Evolutionary conservation across 176 grass and related monocot genomes (phyloP).

Genomic region (Chloris gayana): DNA sequence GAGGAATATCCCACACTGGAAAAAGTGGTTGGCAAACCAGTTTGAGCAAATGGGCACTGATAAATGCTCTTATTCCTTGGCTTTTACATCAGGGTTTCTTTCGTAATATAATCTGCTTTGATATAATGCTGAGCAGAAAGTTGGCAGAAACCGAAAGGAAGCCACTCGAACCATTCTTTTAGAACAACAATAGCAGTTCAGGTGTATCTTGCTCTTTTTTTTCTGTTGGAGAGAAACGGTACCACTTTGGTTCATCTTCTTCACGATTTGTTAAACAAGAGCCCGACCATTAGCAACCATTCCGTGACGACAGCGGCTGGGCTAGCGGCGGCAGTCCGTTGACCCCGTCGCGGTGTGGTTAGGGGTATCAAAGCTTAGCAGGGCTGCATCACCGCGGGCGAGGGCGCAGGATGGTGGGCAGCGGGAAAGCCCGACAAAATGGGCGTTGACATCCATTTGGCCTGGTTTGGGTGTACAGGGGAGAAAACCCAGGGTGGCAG

Average conservation of each 20-base stretch:
- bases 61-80: background rate
- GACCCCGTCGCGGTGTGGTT: too few species aligned
- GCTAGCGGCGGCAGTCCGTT: too few species aligned
- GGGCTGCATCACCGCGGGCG: too few species aligned
- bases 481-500: too few species aligned
- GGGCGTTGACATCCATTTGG: too few species aligned
- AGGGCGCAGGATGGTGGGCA: too few species aligned
- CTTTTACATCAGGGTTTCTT: background rate
- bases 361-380: too few species aligned
- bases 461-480: too few species aligned
- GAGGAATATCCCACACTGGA: background rate
- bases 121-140: background rate
- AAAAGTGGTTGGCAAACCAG: background rate
- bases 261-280: too few species aligned
- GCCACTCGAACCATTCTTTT: background rate
- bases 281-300: background rate
- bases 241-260: background rate
- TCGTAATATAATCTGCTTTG: background rate
- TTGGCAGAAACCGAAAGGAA: background rate
- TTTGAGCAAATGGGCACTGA: background rate
- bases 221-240: background rate
- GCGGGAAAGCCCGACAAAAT: too few species aligned
- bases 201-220: background rate
- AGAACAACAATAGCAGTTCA: background rate
- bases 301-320: too few species aligned